Conservation (phyloP, 2,329 filamentous ascomycete species). For the Pseudogymnoascus verrucosus region DNA sequence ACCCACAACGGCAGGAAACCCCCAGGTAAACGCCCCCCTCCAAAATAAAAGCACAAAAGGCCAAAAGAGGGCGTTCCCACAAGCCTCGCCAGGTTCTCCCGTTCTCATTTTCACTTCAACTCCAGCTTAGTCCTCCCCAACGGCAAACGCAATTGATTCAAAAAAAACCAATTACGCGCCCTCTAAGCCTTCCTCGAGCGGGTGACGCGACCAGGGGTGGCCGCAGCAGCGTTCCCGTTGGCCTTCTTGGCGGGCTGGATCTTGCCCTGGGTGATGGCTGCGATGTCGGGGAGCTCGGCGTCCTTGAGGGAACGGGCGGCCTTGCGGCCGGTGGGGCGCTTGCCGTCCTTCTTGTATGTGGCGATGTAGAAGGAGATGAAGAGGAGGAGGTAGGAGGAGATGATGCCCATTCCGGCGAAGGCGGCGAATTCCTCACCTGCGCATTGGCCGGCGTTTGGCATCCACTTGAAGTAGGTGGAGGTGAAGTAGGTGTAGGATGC, state of each 20-base stretch:
- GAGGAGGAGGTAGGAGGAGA: conserved; percentile 91
- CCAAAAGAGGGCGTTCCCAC: neutral
- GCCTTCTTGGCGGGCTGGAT: conserved; percentile 42
- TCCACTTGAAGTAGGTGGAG: conserved; percentile 76
- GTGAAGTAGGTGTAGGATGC: conserved; percentile 98
- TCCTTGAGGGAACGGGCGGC: conserved; percentile 43
- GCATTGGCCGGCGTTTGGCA: conserved; percentile 79
- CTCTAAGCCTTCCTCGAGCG: conserved; percentile 29
- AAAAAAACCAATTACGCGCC: neutral
- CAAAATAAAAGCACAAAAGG: neutral
- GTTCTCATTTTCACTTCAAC: neutral
- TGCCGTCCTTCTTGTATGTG: conserved; percentile 82
- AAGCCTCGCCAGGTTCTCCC: neutral
- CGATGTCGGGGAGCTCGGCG: conserved; percentile 27
- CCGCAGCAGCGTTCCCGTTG: conserved; percentile 37
- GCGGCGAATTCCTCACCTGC: conserved; percentile 96
- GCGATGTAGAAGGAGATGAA: conserved; percentile 99
- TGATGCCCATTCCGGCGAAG: conserved; percentile 81
- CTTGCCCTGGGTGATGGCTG: conserved; percentile 24
- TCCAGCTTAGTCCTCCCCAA: neutral
- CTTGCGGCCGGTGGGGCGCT: conserved; percentile 77
- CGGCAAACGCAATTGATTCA: neutral
- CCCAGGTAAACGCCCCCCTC: neutral
- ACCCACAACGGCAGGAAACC: neutral
- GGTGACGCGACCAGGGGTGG: conserved; percentile 24